Base-by-base conservation (phyloP, 2,329 filamentous ascomycete species). In the Ophiostoma populinum region DNA sequence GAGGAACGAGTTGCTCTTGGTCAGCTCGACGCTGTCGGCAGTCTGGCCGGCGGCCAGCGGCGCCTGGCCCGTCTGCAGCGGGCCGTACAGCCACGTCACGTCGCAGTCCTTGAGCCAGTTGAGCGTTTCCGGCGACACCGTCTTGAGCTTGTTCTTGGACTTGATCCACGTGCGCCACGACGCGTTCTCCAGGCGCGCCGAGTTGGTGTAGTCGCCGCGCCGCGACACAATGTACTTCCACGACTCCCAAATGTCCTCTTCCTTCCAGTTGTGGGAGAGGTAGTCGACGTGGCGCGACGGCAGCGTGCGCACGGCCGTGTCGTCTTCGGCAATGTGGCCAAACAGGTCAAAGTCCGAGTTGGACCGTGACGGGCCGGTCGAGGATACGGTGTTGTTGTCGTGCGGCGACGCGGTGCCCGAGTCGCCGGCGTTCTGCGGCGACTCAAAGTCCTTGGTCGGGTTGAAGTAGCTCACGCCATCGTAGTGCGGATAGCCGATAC, bases 101-200 rank as follows among this genome's bases (percentile, higher is more conserved):
- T 98, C 87, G 53, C 80, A 90, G 48, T 95, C 90, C 54, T 95
- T 98, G 40, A 94, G 65, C 86, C 90, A 98, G 56, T 95, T 93
- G 37, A 98, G 62, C 2, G 78, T 81, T 55, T 94, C 86, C 3
- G 90, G 85, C 7, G 83, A 85, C 16, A 95, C 74, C 0, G 87
- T 95, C 51, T 74, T 77, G 32, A 95, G 63, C 26, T 79, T 73
- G 54, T 92, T 79, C 57, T 92, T 92, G 32, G 80, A 68, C 56
- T 95, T 95, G 52, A 82, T 80, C 90, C 90, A 95, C 1, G 85
- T 90, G 51, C 90, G 70, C 90, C 90, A 98, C 1, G 85, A 93
- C 3, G 90, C 90, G 55, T 98, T 95, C 55, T 95, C 90, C 20
- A 95, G 57, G 33, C 90, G 67, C 22, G 75, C 76, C 24, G 79